phyloP scores from a whole-genome alignment of 176 grass and related monocot species.

The Zoysia pacifica region DNA sequence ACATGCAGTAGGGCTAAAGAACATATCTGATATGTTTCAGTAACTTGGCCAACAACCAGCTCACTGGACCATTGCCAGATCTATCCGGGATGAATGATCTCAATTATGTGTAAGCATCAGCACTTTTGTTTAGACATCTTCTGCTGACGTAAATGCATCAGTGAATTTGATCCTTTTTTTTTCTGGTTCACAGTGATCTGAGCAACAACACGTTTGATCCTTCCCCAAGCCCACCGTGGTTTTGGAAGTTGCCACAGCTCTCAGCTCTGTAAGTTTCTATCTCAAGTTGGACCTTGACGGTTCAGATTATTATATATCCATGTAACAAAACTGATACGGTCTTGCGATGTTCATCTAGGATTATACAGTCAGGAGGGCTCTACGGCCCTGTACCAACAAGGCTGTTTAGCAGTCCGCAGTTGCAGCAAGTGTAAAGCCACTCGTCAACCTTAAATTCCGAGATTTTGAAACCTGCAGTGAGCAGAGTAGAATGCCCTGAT shows the following conservation, averaged over 20 bases:
- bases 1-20: slow-evolving; percentile 29
- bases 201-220: slow-evolving; percentile 91
- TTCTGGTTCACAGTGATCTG: slow-evolving; percentile 61
- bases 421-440: slow-evolving; percentile 87
- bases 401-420: slow-evolving; percentile 68
- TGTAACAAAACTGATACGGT: slow-evolving; percentile 13
- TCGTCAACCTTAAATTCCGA: background rate
- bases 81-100: slow-evolving; percentile 65
- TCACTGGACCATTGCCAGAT: slow-evolving; percentile 72
- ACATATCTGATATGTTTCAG: slow-evolving; percentile 44
- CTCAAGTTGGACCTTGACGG: background rate
- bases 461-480: background rate
- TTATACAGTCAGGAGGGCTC: slow-evolving; percentile 76
- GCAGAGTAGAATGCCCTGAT: background rate
- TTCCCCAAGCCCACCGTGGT: slow-evolving; percentile 75
- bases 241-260: slow-evolving; percentile 60
- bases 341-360: slow-evolving; percentile 45
- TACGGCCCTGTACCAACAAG: slow-evolving; percentile 54
- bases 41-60: slow-evolving; percentile 83
- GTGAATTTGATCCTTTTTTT: slow-evolving; percentile 2
- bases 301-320: background rate
- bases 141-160: background rate
- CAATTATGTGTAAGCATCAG: slow-evolving; percentile 72
- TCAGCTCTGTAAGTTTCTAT: slow-evolving; percentile 63
- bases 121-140: background rate